These are phyloP conservation scores for Paraphoma sp. DNA, from an alignment of 2,329 filamentous ascomycete genomes.

Conservation along the genomic window DNA sequence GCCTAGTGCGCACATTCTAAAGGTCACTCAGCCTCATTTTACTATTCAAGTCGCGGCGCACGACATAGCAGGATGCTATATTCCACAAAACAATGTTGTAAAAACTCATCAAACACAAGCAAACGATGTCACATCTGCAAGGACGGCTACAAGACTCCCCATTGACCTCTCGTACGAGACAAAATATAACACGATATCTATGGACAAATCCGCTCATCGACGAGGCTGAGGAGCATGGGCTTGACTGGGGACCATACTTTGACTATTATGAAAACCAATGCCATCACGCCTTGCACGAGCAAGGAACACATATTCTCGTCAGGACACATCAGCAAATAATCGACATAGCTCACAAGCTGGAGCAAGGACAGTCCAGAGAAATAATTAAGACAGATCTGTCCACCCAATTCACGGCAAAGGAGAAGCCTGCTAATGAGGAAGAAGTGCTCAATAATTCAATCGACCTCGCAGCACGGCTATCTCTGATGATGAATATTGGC, in stretches of 20 bases:
- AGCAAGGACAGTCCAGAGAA: background rate
- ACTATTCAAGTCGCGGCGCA: no score
- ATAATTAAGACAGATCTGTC: background rate
- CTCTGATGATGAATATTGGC: background rate
- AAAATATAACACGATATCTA: background rate
- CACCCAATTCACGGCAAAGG: background rate
- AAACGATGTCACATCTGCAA: background rate
- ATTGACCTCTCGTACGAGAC: background rate
- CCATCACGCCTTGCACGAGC: constrained; percentile 5
- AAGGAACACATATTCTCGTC: constrained; percentile 1
- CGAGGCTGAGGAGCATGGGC: background rate
- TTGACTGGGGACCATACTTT: constrained; percentile 3
- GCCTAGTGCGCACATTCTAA: no score
- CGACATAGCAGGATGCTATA: no score
- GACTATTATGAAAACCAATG: constrained; percentile 6
- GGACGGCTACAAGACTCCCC: background rate
- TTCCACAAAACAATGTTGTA: background rate
- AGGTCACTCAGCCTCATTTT: no score
- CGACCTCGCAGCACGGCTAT: background rate
- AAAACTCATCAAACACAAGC: background rate
- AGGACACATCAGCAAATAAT: constrained; percentile 3
- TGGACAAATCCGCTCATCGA: background rate
- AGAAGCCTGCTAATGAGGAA: background rate
- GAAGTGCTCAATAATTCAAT: constrained; percentile 4
- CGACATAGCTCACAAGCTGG: background rate